These are phyloP conservation scores for Sugiyamaella boreocaroliniensis DNA, from an alignment of 805 yeast species.

Conservation along the genomic window DNA sequence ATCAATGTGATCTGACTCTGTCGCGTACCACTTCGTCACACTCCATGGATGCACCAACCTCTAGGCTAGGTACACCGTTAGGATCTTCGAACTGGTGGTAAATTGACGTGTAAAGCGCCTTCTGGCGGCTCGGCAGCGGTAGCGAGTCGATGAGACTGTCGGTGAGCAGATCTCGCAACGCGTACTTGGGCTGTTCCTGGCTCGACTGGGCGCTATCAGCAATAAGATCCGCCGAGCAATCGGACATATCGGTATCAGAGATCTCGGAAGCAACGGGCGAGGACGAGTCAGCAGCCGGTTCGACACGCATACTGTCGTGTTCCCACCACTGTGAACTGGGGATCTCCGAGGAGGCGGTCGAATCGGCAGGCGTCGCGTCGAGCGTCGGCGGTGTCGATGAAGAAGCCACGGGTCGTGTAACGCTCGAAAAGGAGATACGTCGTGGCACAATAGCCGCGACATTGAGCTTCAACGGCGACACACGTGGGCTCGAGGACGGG, in stretches of 20 bases:
- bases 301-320: constrained; percentile 1
- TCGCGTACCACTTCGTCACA: too few relatives aligned
- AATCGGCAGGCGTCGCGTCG: neutral
- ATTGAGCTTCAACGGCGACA: constrained; percentile 19
- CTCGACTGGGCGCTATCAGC: constrained; percentile 1
- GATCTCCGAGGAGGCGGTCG: neutral
- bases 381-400: neutral
- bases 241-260: constrained; percentile 2
- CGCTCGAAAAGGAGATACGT: neutral
- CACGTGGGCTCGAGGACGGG: constrained; percentile 26
- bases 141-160: constrained; percentile 26
- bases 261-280: constrained; percentile 1
- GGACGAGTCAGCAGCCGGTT: neutral
- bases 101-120: constrained; percentile 1
- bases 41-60: too few relatives aligned
- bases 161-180: constrained; percentile 19
- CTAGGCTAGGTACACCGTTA: neutral
- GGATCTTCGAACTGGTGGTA: neutral
- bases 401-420: neutral
- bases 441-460: neutral
- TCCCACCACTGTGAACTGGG: constrained; percentile 21
- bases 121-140: constrained; percentile 23
- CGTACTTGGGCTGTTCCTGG: constrained; percentile 7
- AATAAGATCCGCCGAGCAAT: neutral
- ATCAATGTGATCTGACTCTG: too few relatives aligned